Base-by-base conservation (phyloP, 1,139 yeast species). In the Suhomyces atakaporum region DNA sequence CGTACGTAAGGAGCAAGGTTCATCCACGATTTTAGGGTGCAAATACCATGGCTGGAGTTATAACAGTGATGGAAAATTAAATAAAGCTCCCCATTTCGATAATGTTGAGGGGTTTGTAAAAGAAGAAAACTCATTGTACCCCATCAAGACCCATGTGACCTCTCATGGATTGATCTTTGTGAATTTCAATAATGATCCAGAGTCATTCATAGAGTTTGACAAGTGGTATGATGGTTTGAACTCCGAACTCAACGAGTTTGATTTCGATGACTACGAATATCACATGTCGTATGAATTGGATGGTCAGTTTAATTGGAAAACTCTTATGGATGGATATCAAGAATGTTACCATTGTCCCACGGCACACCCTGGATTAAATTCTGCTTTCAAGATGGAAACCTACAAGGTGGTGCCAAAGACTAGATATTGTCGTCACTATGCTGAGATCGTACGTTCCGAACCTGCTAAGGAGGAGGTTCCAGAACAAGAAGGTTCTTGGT, bases 391-490 rank as follows among this genome's bases (percentile, higher is more conserved):
- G 47, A 78, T 78, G 81, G 79, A 75, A 48, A 78, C 84, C n/a
- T 78, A 78, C 54, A 73, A 76, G 45, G 83, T 78, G 39, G 80
- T 73, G 16, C 81, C 82, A 38, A 77, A 73, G 56, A 67, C 66
- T 25, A 69, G 78, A 50, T 77, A 77, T 53, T 78, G 82, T 46
- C 73, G 84, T 50, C 83, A 78, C 56, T 77, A 73, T 51, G 98
- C 97, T 90, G 58, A 79, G 95, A 62, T 75, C 85, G 62, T 84
- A 84, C 46, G 86, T 81, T 67, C 87, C 78, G 54, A 85, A 81
- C 84, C 84, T 29, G 96, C 88, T 58, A 95, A 88, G 69, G 96
- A 89, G 55, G 96, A 88, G 63, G 96, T 22, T 6, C 5, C 87
- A 63, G 88, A 85, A 30, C 87, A 77, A 35, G 62, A 63, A 26